Evolutionary conservation across 805 yeast genomes (phyloP), one percentile per base, ranked within the genome.

Genomic region (Suhomyces xylopsoci): DNA sequence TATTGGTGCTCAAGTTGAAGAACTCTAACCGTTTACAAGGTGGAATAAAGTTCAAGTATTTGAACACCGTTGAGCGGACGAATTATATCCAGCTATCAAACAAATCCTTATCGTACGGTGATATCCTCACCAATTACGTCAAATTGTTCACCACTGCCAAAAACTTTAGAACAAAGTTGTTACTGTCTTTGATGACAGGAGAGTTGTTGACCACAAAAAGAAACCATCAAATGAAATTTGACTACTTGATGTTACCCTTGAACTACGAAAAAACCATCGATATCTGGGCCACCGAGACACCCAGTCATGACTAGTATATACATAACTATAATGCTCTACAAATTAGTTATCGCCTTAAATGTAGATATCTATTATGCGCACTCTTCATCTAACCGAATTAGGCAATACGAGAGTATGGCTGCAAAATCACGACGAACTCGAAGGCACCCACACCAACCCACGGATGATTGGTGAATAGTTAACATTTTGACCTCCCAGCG

Each of bases 1-100:
- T 90, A 1, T 63, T 93, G 2, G 72, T 96, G 49, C 71, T 94
- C 45, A 82, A 94, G 60, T 45, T 90, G 46, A 94, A 93, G 66
- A 93, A 92, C 64, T 84, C 90, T 7, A 83, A 81, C 50, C 74
- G 86, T 50, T 62, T 82, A 17, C 85, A 83, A 47, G 83, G 83
- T 0, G 85, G 85, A 0, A 66, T 82, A 5, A 64, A 61, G 8
- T 70, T 81, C 50, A 62, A 65, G 20, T 60, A 60, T 28, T 30
- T 63, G 17, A 51, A 54, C 10, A 53, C 53, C 5, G 24, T 42
- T 3, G 55, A 54, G 12, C 47, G 50, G 3, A 58, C 66, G 17
- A 65, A 61, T 50, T 71, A 73, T 55, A 43, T 73, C 32, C 54
- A 52, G 41, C 58, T 76, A 56, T 60, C 66, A 6, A 76, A 76